phyloP scores from a whole-genome alignment of 176 grass and related monocot species.

The Dendrocalamus sinicus region DNA sequence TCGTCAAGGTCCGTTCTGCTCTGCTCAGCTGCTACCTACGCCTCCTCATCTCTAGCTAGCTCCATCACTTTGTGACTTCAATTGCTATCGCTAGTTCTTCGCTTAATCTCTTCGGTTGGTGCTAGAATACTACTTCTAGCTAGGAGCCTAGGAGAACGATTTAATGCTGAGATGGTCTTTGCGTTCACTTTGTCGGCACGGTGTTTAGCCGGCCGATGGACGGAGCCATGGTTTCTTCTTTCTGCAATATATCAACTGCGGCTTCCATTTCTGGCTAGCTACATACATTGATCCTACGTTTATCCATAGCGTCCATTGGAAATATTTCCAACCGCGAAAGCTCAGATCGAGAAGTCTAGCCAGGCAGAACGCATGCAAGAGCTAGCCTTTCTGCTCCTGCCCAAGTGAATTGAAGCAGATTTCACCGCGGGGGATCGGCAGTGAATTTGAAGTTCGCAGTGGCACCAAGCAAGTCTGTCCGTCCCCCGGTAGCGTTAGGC shows the following conservation, averaged over 20 bases:
- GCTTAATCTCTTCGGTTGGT: background rate
- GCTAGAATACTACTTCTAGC: background rate
- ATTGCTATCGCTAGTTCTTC: background rate
- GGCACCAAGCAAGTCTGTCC: too few relatives aligned
- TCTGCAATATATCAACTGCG: constrained; percentile 22
- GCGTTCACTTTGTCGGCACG: background rate
- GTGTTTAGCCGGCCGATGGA: background rate
- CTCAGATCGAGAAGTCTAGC: background rate
- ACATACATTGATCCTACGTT: constrained; percentile 8
- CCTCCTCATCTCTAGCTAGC: background rate
- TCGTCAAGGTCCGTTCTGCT: constrained; percentile 51
- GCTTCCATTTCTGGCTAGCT: background rate
- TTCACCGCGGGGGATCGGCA: too few relatives aligned
- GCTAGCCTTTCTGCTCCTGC: too few relatives aligned
- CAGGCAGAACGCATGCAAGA: background rate
- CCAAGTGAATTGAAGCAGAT: too few relatives aligned
- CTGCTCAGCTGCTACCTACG: background rate
- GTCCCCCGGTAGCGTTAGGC: background rate
- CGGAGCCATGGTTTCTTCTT: background rate
- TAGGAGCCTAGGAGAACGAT: background rate
- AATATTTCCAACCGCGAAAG: background rate
- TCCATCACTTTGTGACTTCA: background rate
- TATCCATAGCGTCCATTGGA: too few relatives aligned
- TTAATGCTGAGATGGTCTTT: background rate
- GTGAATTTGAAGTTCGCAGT: too few relatives aligned